These are phyloP conservation scores for Ensete ventricosum DNA, from an alignment of 176 grass and related monocot species.

Conservation along the genomic window DNA sequence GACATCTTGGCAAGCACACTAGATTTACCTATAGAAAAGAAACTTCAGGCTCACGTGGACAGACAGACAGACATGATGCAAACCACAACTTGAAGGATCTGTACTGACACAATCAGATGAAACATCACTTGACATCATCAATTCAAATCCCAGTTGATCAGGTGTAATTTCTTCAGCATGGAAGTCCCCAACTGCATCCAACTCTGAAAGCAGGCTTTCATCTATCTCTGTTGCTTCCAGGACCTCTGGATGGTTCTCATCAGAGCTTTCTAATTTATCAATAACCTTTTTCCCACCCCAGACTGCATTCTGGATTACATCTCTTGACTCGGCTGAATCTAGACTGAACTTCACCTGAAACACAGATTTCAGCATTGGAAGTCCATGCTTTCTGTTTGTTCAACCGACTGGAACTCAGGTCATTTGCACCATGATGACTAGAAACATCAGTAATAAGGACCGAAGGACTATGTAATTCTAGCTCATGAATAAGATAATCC, in stretches of 20 bases:
- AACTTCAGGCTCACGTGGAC: no score
- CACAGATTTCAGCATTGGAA: background rate
- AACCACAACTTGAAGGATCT: background rate
- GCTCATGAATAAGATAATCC: no score
- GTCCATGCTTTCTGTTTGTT: conserved; percentile 21
- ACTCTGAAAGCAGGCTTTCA: conserved; percentile 57
- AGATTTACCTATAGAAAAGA: background rate
- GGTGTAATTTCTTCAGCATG: conserved; percentile 27
- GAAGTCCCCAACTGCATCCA: conserved; percentile 71
- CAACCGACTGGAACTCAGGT: conserved; percentile 23
- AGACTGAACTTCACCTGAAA: conserved; percentile 17
- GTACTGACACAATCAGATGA: conserved; percentile 12
- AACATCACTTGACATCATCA: conserved; percentile 8
- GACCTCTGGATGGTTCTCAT: conserved; percentile 66
- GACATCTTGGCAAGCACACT: conserved; percentile 1
- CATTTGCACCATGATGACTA: conserved; percentile 23
- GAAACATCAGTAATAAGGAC: conserved; percentile 11
- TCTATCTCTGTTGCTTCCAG: conserved; percentile 44
- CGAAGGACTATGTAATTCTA: no score
- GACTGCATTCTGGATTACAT: background rate
- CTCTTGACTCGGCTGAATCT: conserved; percentile 17
- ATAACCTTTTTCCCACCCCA: background rate
- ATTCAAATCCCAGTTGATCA: conserved; percentile 23
- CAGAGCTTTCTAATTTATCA: conserved; percentile 45
- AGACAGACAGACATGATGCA: no score